Evolutionary conservation across 768 basidiomycete genomes (phyloP).

Genomic region (Podaxis sp.): DNA sequence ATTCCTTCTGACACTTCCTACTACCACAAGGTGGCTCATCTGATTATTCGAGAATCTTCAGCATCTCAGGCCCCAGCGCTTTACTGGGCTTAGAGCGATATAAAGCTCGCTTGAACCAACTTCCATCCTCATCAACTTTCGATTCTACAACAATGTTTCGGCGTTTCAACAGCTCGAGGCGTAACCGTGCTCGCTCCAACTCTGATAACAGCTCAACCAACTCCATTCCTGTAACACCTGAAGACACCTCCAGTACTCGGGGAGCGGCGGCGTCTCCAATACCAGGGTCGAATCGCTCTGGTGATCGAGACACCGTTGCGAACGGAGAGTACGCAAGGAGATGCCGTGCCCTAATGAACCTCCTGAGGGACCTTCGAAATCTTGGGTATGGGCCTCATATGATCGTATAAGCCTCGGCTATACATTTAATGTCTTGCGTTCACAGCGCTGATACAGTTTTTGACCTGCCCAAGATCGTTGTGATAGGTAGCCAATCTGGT

Average conservation of each 20-base stretch:
- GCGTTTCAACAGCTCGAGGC: neutral
- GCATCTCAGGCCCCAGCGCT: neutral
- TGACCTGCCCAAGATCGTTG: constrained; percentile 50
- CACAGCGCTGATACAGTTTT: constrained; percentile 26
- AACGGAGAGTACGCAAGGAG: constrained; percentile 36
- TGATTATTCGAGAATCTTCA: no score
- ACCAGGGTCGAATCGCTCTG: neutral
- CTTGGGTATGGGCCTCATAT: constrained; percentile 33
- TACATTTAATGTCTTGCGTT: neutral
- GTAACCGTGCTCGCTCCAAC: neutral
- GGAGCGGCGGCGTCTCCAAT: neutral
- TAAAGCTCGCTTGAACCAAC: neutral
- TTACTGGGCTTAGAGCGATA: neutral
- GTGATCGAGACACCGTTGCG: neutral
- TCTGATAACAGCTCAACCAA: neutral
- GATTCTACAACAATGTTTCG: neutral
- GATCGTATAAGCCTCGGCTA: neutral
- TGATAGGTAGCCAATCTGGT: constrained; percentile 61
- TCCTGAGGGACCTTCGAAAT: constrained; percentile 35
- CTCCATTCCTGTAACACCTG: neutral
- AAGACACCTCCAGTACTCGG: neutral
- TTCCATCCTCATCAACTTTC: neutral
- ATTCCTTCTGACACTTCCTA: no score
- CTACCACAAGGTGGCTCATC: no score
- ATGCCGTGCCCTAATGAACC: constrained; percentile 38